Conservation (phyloP, 192 early-diverging fungal genomes). For the Diversispora epigaea region DNA sequence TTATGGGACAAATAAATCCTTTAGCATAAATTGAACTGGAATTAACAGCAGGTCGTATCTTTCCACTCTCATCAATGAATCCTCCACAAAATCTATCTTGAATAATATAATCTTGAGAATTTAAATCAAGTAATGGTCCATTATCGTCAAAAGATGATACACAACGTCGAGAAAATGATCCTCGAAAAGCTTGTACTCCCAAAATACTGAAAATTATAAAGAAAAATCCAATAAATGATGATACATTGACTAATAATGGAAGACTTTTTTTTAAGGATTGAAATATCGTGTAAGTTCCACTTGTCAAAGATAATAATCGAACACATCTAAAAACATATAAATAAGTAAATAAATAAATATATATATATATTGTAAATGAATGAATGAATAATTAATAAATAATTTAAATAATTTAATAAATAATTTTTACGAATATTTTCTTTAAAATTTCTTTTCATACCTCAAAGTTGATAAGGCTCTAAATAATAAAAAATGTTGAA, state of each 20-base stretch:
- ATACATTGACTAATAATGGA: conserved; percentile 54
- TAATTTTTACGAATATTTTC: no score
- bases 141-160: conserved; percentile 41
- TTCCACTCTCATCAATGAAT: conserved; percentile 14
- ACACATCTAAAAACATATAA: no score
- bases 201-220: conserved; percentile 61
- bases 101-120: background rate
- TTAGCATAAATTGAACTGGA: conserved; percentile 39
- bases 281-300: conserved; percentile 54
- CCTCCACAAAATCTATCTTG: conserved; percentile 42
- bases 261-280: conserved; percentile 58
- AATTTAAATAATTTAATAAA: no score
- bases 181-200: conserved; percentile 62
- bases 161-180: conserved; percentile 55
- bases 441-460: no score
- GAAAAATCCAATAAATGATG: conserved; percentile 60
- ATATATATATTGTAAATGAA: no score
- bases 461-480: conserved; percentile 53
- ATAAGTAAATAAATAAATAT: no score
- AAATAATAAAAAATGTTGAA: conserved; percentile 48
- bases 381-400: no score
- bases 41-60: background rate
- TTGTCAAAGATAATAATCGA: conserved; percentile 54
- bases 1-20: conserved; percentile 52
- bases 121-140: background rate